Evolutionary conservation across 768 basidiomycete genomes (phyloP).

Genomic region (Fomitopsis serialis): DNA sequence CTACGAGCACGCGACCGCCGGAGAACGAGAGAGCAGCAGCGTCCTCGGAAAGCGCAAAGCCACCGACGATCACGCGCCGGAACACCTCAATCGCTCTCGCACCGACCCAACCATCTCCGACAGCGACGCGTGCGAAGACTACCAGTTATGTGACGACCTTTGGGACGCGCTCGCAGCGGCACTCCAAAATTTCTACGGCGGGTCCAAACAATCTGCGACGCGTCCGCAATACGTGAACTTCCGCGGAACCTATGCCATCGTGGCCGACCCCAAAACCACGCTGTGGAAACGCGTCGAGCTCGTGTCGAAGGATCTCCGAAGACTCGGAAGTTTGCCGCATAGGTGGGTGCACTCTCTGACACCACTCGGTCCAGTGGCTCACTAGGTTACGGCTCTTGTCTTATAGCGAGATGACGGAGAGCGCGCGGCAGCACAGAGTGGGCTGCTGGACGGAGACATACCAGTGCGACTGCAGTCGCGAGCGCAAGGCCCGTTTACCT

Average conservation of each 20-base stretch:
- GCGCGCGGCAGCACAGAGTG: no score
- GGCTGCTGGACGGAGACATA: neutral
- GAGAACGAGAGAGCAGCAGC: neutral
- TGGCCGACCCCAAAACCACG: slow-evolving; percentile 12
- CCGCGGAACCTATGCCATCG: slow-evolving; percentile 13
- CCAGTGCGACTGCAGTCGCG: slow-evolving; percentile 5
- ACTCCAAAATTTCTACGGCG: slow-evolving; percentile 4
- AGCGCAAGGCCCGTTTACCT: neutral
- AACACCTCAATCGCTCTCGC: neutral
- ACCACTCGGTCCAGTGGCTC: neutral
- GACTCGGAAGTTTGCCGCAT: slow-evolving; percentile 7
- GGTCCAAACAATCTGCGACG: neutral
- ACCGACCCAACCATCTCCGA: neutral
- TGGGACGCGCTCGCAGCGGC: slow-evolving; percentile 7
- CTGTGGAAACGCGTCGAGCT: slow-evolving; percentile 5
- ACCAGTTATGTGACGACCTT: slow-evolving; percentile 10
- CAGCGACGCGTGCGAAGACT: slow-evolving; percentile 4
- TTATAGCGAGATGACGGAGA: neutral
- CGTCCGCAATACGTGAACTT: slow-evolving; percentile 7
- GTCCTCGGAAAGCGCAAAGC: slow-evolving; percentile 2
- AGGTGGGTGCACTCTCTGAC: neutral
- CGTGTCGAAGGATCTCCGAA: slow-evolving; percentile 6
- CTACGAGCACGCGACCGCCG: no score
- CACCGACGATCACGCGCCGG: neutral
- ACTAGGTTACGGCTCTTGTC: no score